Evolutionary conservation across 352 stramenopile species (phyloP), one percentile per base, ranked within the genome.

Genomic region (Phytophthora crassamura): DNA sequence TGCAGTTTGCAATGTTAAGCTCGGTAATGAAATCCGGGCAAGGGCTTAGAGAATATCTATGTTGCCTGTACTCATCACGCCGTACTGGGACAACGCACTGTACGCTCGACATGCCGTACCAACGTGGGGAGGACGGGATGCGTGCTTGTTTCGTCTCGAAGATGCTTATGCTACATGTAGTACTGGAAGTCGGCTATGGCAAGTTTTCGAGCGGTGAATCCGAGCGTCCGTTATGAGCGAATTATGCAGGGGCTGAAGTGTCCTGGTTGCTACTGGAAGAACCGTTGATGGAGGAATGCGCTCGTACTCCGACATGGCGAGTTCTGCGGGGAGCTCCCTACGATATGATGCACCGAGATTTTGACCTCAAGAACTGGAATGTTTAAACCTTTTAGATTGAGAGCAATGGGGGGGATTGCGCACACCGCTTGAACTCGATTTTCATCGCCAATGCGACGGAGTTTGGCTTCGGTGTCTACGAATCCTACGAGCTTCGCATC

Each of bases 11-110:
- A n/a, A n/a, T n/a, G n/a, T n/a, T n/a, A n/a, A n/a, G n/a, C n/a
- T n/a, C n/a, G n/a, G n/a, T n/a, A n/a, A n/a, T n/a, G n/a, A n/a
- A n/a, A n/a, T n/a, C n/a, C n/a, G n/a, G n/a, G n/a, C n/a, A n/a
- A n/a, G n/a, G n/a, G n/a, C n/a, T n/a, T n/a, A n/a, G n/a, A n/a
- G n/a, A n/a, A n/a, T n/a, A n/a, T n/a, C n/a, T 36, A 60, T 70
- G 11, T 40, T 85, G 3, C 76, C 76, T 2, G 56, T 85, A 30
- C 40, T 82, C 4, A 68, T 74, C 11, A 41, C 82, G 36, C 75
- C 78, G 8, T 81, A 58, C 47, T 72, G 50, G 46, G 78, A 83
- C 52, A 77, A 82, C 40, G 40, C 35, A 1, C 4, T 55, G 0
- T 40, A 42, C n/a, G 20, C 35, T 4, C 67, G 67, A 1, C 77